Conservation (phyloP, 768 basidiomycete species). For the Jaapia argillacea region DNA sequence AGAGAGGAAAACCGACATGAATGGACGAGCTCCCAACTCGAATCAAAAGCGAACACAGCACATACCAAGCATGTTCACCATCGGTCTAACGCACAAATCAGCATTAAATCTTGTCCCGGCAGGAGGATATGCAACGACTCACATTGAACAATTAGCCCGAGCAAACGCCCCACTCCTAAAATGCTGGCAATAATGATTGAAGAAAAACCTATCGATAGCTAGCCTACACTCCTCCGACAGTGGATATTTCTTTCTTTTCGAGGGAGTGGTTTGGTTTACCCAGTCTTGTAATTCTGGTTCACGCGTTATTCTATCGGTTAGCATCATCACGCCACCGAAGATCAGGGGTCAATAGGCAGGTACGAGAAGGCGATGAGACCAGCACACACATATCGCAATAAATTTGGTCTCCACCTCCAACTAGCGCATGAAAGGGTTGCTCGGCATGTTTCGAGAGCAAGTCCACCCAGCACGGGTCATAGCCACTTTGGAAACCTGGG, state of each 20-base stretch:
- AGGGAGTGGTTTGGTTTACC: conserved; percentile 49
- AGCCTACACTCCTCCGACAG: conserved; percentile 62
- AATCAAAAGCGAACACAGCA: not conserved
- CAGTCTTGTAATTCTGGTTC: conserved; percentile 89
- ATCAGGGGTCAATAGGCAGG: not conserved
- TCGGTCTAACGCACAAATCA: too few relatives aligned
- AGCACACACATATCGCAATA: conserved; percentile 66
- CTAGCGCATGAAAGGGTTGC: conserved; percentile 80
- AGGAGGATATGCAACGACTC: conserved; percentile 22
- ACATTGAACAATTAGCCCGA: conserved; percentile 86
- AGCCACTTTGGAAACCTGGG: conserved; percentile 71
- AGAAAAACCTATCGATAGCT: conserved; percentile 82
- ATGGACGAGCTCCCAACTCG: not conserved
- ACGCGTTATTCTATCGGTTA: conserved; percentile 47
- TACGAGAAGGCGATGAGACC: not conserved
- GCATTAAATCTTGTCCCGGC: conserved; percentile 1
- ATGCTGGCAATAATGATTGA: conserved; percentile 81
- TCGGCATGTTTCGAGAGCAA: conserved; percentile 74
- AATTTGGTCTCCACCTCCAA: conserved; percentile 91
- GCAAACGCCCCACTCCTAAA: conserved; percentile 90
- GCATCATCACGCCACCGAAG: not conserved
- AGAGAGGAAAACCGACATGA: conserved; percentile 3
- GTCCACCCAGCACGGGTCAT: conserved; percentile 92
- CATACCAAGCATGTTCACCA: conserved; percentile 81
- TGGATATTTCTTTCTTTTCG: conserved; percentile 45